Percentiles rank a stretch among this genome's conserved stretches.
Evolutionary conservation across 1,139 yeast species (phyloP).

Genomic region (Taphrina communis): DNA sequence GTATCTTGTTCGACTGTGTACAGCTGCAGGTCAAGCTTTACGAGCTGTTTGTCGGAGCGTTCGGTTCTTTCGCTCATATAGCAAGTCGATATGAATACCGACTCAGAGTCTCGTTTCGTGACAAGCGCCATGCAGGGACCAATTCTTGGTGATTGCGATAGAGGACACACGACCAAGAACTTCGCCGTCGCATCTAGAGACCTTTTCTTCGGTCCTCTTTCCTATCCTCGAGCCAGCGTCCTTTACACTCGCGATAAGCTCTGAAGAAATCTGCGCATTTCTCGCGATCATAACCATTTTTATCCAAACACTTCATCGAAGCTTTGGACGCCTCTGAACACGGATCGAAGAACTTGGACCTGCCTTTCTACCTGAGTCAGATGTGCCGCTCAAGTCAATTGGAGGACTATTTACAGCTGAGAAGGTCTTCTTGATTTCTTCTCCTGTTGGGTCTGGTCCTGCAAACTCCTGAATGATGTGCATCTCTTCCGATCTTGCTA

Average conservation of each 20-base stretch:
- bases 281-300: slow-evolving; percentile 36
- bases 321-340: slow-evolving; percentile 40
- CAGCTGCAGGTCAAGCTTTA: no score
- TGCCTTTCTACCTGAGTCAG: slow-evolving; percentile 34
- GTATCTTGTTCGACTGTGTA: no score
- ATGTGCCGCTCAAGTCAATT: neutral
- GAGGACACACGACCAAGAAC: no score
- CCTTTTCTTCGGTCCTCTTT: slow-evolving; percentile 31
- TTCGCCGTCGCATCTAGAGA: neutral
- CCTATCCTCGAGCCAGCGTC: slow-evolving; percentile 35
- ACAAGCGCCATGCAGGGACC: no score
- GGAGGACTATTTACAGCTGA: neutral
- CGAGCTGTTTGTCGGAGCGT: no score
- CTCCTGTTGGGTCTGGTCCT: slow-evolving; percentile 35
- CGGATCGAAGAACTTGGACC: slow-evolving; percentile 36
- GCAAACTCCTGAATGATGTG: slow-evolving; percentile 32
- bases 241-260: slow-evolving; percentile 37
- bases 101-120: no score
- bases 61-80: no score
- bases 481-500: neutral
- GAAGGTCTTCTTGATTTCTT: slow-evolving; percentile 35
- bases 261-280: slow-evolving; percentile 33
- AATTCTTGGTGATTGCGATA: no score
- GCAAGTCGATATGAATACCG: no score
- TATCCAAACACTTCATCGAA: slow-evolving; percentile 37